Base-by-base conservation (phyloP, 2,329 filamentous ascomycete genomes). In the Sporothrix brasiliensis region DNA sequence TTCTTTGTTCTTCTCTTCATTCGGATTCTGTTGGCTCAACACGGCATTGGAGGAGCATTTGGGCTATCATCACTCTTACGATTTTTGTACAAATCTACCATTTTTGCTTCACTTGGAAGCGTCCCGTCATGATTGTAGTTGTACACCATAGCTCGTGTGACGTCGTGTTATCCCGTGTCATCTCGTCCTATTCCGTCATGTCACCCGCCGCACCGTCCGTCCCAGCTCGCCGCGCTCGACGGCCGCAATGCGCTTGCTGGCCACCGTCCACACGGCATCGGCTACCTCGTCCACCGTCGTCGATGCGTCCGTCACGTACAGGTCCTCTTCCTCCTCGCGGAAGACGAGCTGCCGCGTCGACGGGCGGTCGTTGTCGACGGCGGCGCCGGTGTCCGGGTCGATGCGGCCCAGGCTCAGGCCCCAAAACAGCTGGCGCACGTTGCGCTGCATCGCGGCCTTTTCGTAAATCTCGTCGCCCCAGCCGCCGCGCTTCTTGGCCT, bases 391-490 rank as follows among this genome's bases (percentile, higher is more conserved):
- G 4, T n/a, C 58, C 13, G 16, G 27, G 30, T 54, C 39, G 9
- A 63, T 6, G 44, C 68, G 80, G 1, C 84, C 84, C 80, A 82
- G 80, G 73, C 81, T 82, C 71, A 89, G 75, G 0, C 81, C 84
- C 81, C 84, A 85, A 79, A 97, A 97, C 66, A 96, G 78, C 73
- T 89, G 86, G 24, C 92, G 83, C 16, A 98, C 95, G 11, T 88
- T 86, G 72, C 85, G 83, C 81, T 99, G 95, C 88, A 97, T 92
- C 76, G 89, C 88, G 72, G 86, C 87, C 78, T 88, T 91, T 82
- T 99, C 95, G 77, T 98, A 99, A 73, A 92, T 85, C 83, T 99
- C 95, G 21, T 85, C 87, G 1, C 95, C 95, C 83, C 90, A 99
- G 0, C 93, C 94, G n/a, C 93, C 93, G 21, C 95, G 85, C 75